Evolutionary conservation across 768 basidiomycete genomes (phyloP).

Genomic region (Podaxis mareebaensis): DNA sequence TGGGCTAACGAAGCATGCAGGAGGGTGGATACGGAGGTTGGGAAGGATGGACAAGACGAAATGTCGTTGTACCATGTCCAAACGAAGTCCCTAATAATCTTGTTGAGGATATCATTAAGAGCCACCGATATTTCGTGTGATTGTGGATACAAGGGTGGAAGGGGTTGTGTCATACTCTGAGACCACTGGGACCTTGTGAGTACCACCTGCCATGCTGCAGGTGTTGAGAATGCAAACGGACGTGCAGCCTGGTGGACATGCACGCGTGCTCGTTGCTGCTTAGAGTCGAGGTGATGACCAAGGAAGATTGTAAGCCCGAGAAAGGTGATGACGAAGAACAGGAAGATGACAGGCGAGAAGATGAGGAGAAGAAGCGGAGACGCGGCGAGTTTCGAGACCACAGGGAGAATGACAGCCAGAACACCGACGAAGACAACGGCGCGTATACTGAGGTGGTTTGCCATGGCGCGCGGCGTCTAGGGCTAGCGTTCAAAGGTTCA

Average conservation of each 20-base stretch:
- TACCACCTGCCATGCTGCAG: conserved; percentile 93
- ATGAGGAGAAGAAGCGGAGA: conserved; percentile 68
- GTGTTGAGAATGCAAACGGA: conserved; percentile 85
- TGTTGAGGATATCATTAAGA: conserved; percentile 77
- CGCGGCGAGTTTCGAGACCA: conserved; percentile 54
- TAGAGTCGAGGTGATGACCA: conserved; percentile 59
- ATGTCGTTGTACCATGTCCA: conserved; percentile 86
- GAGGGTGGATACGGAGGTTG: conserved; percentile 75
- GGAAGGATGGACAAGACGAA: conserved; percentile 87
- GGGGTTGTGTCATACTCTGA: conserved; percentile 63
- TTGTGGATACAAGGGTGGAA: conserved; percentile 65
- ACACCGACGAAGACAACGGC: conserved; percentile 58
- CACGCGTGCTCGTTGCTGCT: conserved; percentile 29
- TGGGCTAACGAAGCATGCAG: conserved; percentile 67
- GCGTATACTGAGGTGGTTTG: conserved; percentile 44
- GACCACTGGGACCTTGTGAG: conserved; percentile 91
- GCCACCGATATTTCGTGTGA: conserved; percentile 67
- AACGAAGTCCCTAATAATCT: conserved; percentile 87
- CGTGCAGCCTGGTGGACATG: conserved; percentile 59
- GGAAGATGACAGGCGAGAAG: conserved; percentile 59
- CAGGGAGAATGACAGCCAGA: conserved; percentile 58
- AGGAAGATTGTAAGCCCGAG: conserved; percentile 55
- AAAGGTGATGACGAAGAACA: conserved; percentile 49
- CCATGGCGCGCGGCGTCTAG: conserved; percentile 26
- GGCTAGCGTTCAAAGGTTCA: conserved; percentile 16